phyloP scores from a whole-genome alignment of 768 basidiomycete genomes.

The Boletales sp. region DNA sequence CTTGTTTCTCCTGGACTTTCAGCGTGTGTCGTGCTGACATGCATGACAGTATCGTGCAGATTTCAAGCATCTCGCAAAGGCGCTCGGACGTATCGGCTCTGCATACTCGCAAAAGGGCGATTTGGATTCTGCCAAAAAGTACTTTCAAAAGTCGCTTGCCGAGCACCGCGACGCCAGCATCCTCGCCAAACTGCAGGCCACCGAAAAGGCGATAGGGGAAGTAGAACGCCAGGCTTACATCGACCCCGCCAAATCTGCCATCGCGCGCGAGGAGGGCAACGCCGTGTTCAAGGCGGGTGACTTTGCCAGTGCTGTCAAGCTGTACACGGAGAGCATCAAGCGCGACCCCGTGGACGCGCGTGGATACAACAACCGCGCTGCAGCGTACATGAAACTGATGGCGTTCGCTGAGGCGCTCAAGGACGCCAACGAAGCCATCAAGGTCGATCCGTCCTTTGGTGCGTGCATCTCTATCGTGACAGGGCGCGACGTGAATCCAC shows the following conservation, averaged over 20 bases:
- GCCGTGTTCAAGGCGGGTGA: conserved; percentile 86
- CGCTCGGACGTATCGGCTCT: conserved; percentile 84
- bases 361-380: conserved; percentile 98
- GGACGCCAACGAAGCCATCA: conserved; percentile 92
- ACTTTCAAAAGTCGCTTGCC: conserved; percentile 88
- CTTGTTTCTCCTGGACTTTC: background rate
- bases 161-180: conserved; percentile 96
- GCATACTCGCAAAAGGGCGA: conserved; percentile 83
- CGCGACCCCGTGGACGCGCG: conserved; percentile 85
- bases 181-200: conserved; percentile 83
- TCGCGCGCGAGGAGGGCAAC: conserved; percentile 92
- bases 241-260: conserved; percentile 76
- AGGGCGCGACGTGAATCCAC: background rate
- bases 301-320: conserved; percentile 88
- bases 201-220: conserved; percentile 77
- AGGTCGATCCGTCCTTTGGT: conserved; percentile 85
- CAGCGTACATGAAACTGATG: conserved; percentile 91
- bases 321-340: conserved; percentile 95
- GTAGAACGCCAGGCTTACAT: conserved; percentile 80
- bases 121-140: conserved; percentile 75
- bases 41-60: conserved; percentile 73
- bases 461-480: conserved; percentile 18
- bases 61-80: conserved; percentile 94
- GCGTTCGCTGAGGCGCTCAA: conserved; percentile 96
- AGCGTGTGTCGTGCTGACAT: background rate